Base-by-base conservation (phyloP, 345 rosid genomes). In the Zanthoxylum bungeanum region DNA sequence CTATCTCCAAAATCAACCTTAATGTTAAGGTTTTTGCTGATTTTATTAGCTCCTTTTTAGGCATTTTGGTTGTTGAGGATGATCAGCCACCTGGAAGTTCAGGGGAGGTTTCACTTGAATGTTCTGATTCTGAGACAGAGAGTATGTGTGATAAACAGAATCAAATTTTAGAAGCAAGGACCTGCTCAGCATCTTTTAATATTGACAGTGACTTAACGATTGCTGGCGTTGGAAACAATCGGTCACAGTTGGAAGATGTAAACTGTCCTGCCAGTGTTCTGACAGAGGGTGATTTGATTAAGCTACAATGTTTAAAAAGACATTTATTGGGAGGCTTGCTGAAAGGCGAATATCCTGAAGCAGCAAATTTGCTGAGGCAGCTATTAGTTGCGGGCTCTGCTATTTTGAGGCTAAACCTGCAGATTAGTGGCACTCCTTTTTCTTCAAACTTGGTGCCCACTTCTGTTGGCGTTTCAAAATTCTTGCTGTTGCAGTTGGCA, bases 301-400 rank as follows among this genome's bases (percentile, higher is more conserved):
- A 79, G 76, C 68, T 71, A 68, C 73, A 66, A 31, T 30, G 72
- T 67, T 67, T 77, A 64, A 82, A 78, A 71, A 86, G 40, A 78
- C 47, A 76, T 61, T 60, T 85, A 34, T 76, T 92, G 73, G 82
- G 40, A 78, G 73, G 76, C 76, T 77, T 88, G 75, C 68, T 92
- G 24, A 77, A 83, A 78, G 98, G 89, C 40, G 79, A 80, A 75
- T 77, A 81, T 71, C 85, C 78, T 53, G 85, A 89, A 60, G 82
- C 70, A 28, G 94, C 87, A 53, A 75, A 80, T 75, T 82, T 81
- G 47, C 83, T 95, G 77, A 89, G 97, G 81, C 96, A 87, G 69
- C 85, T 91, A 31, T 83, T 87, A 62, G 74, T 91, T 78, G 85
- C 88, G 69, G 85, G 83, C 69, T 85, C 97, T 66, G 93, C 96